phyloP scores from a whole-genome alignment of 208 protist genomes.

The Herpetomonas samuelpessoai region DNA sequence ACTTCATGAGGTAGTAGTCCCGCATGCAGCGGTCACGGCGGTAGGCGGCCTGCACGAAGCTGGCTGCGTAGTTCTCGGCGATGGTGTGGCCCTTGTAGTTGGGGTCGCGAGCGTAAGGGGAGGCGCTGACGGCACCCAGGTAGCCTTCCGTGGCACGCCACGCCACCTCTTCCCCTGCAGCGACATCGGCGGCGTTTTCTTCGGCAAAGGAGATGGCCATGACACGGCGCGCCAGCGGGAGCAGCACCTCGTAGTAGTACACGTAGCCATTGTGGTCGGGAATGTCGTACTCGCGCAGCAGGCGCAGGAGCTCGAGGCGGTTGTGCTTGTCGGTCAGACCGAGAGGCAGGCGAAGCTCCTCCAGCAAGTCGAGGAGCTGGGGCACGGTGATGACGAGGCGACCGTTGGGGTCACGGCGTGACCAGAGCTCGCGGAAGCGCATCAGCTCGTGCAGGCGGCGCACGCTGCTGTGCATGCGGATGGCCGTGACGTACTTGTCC shows the following conservation, averaged over 20 bases:
- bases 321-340: conserved; percentile 67
- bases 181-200: conserved; percentile 27
- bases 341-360: conserved; percentile 79
- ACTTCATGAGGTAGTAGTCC: conserved; percentile 37
- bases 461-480: conserved; percentile 66
- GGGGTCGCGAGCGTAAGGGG: conserved; percentile 16
- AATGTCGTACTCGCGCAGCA: conserved; percentile 88
- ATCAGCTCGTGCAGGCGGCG: conserved; percentile 72
- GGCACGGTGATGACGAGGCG: conserved; percentile 58
- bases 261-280: conserved; percentile 76
- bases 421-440: conserved; percentile 78
- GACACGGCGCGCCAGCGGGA: conserved; percentile 78
- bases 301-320: conserved; percentile 71
- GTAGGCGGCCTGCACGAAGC: conserved; percentile 83
- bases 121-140: conserved; percentile 6
- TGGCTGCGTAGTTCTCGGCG: conserved; percentile 79
- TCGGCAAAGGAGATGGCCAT: conserved; percentile 76
- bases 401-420: conserved; percentile 67
- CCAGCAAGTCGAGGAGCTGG: conserved; percentile 66
- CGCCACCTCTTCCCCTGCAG: conserved; percentile 47
- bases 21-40: conserved; percentile 68
- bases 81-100: conserved; percentile 33
- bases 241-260: conserved; percentile 86
- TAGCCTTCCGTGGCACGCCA: conserved; percentile 72
- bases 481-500: conserved; percentile 75